Percentiles rank a stretch among this genome's conserved stretches.
Conservation (phyloP, 1,284 basidiomycete species). For the Rhodotorula mucilaginosa region DNA sequence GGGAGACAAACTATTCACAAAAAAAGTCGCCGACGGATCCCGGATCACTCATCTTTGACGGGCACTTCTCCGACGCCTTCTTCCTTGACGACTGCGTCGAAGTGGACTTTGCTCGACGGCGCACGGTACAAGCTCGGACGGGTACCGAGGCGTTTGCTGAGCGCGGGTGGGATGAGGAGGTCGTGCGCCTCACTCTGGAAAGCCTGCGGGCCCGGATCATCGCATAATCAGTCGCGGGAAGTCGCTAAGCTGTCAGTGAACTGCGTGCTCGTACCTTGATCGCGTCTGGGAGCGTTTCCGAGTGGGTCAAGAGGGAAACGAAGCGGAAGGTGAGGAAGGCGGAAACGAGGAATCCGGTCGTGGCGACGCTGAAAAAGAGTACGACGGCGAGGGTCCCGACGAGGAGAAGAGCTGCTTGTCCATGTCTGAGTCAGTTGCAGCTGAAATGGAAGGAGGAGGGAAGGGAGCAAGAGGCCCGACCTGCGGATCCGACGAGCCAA, state of each 20-base stretch:
- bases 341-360: constrained; percentile 16
- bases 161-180: background rate
- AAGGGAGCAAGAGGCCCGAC: background rate
- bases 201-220: constrained; percentile 2
- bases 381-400: constrained; percentile 19
- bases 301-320: constrained; percentile 3
- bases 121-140: background rate
- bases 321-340: constrained; percentile 27
- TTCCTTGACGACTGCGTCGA: constrained; percentile 18
- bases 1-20: background rate
- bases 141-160: background rate
- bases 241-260: background rate
- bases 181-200: constrained; percentile 14
- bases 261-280: constrained; percentile 12
- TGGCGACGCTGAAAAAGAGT: constrained; percentile 1
- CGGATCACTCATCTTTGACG: constrained; percentile 12
- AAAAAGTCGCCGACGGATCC: background rate
- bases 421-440: background rate
- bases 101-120: constrained; percentile 13
- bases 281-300: constrained; percentile 24
- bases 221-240: no score
- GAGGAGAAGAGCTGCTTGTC: constrained; percentile 13
- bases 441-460: background rate
- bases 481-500: constrained; percentile 24
- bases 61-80: constrained; percentile 11